Conservation (phyloP, 1,284 basidiomycete genomes). For the Apiotrichum siamense region DNA sequence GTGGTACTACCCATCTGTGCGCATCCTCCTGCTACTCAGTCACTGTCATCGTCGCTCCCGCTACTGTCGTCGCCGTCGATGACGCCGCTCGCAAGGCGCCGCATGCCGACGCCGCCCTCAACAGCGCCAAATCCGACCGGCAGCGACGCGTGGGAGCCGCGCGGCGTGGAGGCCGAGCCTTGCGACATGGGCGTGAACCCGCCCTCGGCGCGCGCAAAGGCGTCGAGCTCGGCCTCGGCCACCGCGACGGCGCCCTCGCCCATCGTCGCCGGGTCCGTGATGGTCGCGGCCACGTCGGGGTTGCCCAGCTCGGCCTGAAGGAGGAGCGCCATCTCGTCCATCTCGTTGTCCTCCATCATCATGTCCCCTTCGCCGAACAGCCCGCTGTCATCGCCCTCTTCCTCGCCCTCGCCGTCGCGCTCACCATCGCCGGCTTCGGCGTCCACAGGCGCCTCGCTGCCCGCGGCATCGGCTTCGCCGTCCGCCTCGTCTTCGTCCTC, state of each 20-base stretch:
- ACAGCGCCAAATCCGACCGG: conserved; percentile 14
- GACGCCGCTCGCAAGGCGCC: conserved; percentile 28
- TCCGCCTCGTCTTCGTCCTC: conserved; percentile 25
- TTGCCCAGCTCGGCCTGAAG: conserved; percentile 29
- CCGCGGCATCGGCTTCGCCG: neutral
- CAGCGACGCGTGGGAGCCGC: neutral
- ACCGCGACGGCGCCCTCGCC: conserved; percentile 3
- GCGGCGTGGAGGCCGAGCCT: neutral
- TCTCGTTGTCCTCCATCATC: conserved; percentile 26
- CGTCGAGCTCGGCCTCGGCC: conserved; percentile 10
- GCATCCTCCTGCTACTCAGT: conserved; percentile 8
- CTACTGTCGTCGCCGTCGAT: conserved; percentile 19
- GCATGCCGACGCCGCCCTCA: conserved; percentile 37
- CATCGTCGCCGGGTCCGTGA: neutral
- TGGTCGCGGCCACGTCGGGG: conserved; percentile 8
- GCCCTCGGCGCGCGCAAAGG: neutral
- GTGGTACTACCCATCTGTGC: neutral
- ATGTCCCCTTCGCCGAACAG: conserved; percentile 19
- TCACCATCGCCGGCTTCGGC: neutral
- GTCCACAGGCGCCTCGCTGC: neutral
- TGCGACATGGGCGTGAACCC: neutral
- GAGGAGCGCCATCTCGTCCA: conserved; percentile 38
- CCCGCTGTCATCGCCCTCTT: conserved; percentile 12
- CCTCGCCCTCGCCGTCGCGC: conserved; percentile 18
- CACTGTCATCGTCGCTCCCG: conserved; percentile 30